Conservation (phyloP, 805 yeast genomes). For the Pichia eremophila region DNA sequence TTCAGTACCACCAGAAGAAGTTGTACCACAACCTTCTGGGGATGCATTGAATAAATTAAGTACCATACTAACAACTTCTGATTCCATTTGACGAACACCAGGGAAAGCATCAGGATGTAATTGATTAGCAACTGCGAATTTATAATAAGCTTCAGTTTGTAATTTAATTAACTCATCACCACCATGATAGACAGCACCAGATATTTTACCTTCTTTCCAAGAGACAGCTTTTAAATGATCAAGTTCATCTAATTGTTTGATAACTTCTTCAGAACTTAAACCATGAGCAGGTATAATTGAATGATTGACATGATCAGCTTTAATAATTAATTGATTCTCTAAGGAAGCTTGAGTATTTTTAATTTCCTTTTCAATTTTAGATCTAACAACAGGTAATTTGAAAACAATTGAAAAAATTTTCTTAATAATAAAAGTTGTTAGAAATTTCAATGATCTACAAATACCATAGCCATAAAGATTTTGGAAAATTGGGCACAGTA, state of each 20-base stretch:
- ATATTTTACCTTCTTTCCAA: constrained; percentile 79
- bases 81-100: constrained; percentile 91
- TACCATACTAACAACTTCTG: constrained; percentile 91
- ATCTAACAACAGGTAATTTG: constrained; percentile 30
- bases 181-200: constrained; percentile 97
- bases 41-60: constrained; percentile 78
- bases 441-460: constrained; percentile 4
- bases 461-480: constrained; percentile 22
- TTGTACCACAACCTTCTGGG: constrained; percentile 58
- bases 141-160: constrained; percentile 68
- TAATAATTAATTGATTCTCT: constrained; percentile 49
- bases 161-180: constrained; percentile 67
- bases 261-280: constrained; percentile 36
- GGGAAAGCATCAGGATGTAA: constrained; percentile 96
- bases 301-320: constrained; percentile 37
- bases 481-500: constrained; percentile 1
- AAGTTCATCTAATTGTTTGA: constrained; percentile 41
- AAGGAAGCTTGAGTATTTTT: constrained; percentile 35
- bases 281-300: constrained; percentile 53
- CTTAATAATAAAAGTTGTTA: constrained; percentile 6
- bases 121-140: constrained; percentile 84
- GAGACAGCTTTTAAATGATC: constrained; percentile 47
- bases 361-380: constrained; percentile 55
- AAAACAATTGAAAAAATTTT: constrained; percentile 11
- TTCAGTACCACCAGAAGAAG: constrained; percentile 94